phyloP scores from a whole-genome alignment of 2,329 filamentous ascomycete species.

The Fusarium armeniacum region DNA sequence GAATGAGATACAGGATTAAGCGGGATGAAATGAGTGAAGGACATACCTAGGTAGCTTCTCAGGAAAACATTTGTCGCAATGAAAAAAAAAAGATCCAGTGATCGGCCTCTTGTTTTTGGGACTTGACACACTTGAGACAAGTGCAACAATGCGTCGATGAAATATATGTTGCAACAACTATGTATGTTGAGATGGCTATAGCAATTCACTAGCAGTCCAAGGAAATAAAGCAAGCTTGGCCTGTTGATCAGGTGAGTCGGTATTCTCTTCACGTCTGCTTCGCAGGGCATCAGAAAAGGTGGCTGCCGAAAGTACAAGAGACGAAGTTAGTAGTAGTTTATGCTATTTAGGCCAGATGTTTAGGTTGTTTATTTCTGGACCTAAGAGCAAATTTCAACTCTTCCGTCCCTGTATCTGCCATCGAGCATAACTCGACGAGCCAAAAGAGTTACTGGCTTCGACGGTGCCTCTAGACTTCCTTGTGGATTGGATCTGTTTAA shows the following conservation, averaged over 20 bases:
- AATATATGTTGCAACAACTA: neutral
- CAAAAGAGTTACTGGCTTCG: neutral
- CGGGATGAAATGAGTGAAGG: slow-evolving; percentile 1
- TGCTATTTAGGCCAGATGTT: neutral
- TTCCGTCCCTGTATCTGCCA: no score
- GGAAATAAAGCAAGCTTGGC: neutral
- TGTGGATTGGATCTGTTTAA: neutral
- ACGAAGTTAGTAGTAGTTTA: neutral
- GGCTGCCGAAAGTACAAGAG: neutral
- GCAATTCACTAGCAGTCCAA: neutral
- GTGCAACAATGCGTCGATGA: neutral
- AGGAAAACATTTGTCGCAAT: neutral
- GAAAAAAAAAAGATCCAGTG: neutral
- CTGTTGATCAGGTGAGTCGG: neutral
- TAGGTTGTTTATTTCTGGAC: neutral
- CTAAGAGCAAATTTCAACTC: neutral
- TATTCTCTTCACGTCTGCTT: neutral
- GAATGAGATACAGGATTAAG: slow-evolving; percentile 11
- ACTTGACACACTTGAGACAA: neutral
- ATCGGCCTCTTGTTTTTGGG: neutral
- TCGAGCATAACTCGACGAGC: neutral
- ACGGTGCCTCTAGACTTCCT: neutral
- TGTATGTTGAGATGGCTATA: neutral
- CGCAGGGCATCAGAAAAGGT: neutral
- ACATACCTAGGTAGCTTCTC: slow-evolving; percentile 18